Base-by-base conservation (phyloP, 2,329 filamentous ascomycete species). In the Colletotrichum musicola region DNA sequence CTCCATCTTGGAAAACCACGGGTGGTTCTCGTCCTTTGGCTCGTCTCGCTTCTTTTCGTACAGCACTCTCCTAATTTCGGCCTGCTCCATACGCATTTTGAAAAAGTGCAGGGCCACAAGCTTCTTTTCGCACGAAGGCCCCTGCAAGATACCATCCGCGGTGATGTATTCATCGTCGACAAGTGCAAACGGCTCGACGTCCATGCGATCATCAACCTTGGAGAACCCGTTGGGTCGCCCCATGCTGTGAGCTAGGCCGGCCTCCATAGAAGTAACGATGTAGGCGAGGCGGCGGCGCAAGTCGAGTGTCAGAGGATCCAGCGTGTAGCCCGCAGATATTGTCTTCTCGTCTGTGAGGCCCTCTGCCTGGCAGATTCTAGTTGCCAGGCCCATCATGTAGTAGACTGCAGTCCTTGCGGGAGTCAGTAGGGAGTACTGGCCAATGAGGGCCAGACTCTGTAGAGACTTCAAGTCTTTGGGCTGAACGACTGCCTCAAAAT, bases 401-500 rank as follows among this genome's bases (percentile, higher is more conserved):
- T 97, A 98, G 20, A 97, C 92, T 16, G 95, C 94, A 5, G 94
- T 97, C 69, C 95, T 86, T 1, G 95, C 98, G 0, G 96, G 95
- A 0, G 95, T 98, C 50, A 98, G 83, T 20, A 98, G 85, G 0
- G 96, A 98, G 78, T 98, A 98, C 75, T 96, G 93, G 1, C 90
- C 94, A 73, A 98, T 92, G 16, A 99, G 82, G 4, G 92, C 88
- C 62, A 98, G 90, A 74, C 95, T 98, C 80, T 98, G 96, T 16
- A 98, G 82, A 0, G 96, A 97, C 74, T 91, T 93, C 35, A 98
- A 81, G 77, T 98, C 93, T 84, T 97, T 97, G n/a, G 92, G 90
- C 61, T 91, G 90, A 62, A 98, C 87, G 12, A 97, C 90, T 3
- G 90, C 89, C 78, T 98, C 93, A 70, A 98, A 90, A 74, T 91